These are phyloP conservation scores for Hygrophorus russula DNA, from an alignment of 768 basidiomycete species.

Conservation along the genomic window DNA sequence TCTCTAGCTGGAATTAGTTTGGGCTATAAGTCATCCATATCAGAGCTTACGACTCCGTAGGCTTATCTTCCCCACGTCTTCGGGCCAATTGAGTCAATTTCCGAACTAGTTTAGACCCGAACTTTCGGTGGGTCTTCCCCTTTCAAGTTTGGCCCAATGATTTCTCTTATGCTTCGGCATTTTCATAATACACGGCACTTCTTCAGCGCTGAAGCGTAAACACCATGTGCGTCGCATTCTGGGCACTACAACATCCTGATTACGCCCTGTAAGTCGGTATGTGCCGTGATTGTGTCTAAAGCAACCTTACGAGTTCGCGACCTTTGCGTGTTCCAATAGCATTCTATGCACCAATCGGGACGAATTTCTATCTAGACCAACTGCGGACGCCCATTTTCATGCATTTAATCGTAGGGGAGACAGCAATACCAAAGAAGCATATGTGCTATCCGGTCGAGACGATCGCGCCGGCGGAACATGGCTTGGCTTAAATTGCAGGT, in stretches of 20 bases:
- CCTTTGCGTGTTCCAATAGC: slow-evolving; percentile 21
- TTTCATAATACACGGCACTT: too few relatives aligned
- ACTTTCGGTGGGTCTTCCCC: not conserved
- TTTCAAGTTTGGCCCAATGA: not conserved
- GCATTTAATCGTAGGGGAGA: slow-evolving; percentile 34
- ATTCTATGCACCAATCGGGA: slow-evolving; percentile 72
- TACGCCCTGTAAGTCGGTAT: slow-evolving; percentile 60
- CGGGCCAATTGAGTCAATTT: too few relatives aligned
- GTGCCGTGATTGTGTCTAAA: slow-evolving; percentile 9
- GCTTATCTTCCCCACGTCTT: too few relatives aligned
- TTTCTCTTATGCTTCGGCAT: not conserved
- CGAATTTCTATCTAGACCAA: slow-evolving; percentile 59
- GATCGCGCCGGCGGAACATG: slow-evolving; percentile 68
- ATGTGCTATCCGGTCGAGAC: slow-evolving; percentile 68
- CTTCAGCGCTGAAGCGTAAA: slow-evolving; percentile 7
- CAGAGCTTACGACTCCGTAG: too few relatives aligned
- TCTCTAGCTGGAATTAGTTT: too few relatives aligned
- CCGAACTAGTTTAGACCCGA: not conserved
- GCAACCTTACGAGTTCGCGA: slow-evolving; percentile 7
- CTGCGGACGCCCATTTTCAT: slow-evolving; percentile 56
- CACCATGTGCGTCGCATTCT: slow-evolving; percentile 70
- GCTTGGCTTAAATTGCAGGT: slow-evolving; percentile 52
- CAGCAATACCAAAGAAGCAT: slow-evolving; percentile 14
- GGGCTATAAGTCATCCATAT: too few relatives aligned
- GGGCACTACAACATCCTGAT: slow-evolving; percentile 63